Conservation (phyloP, 441 rosid genomes). For the Adansonia grandidieri region DNA sequence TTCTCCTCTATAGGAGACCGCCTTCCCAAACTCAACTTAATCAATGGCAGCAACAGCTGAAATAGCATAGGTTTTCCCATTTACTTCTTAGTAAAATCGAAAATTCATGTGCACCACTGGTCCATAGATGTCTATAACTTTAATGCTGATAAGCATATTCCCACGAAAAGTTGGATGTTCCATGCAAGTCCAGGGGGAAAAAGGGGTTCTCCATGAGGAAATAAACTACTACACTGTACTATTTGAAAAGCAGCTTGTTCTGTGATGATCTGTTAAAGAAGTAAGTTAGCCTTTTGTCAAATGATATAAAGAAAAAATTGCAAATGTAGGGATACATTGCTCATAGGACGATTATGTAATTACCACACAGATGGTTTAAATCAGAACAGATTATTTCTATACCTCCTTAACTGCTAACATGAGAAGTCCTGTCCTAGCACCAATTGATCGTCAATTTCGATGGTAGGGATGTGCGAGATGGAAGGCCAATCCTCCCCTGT, state of each 20-base stretch:
- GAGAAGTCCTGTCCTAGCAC: not conserved
- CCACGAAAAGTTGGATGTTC: not conserved
- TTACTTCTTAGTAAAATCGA: not conserved
- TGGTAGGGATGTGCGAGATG: slow-evolving; percentile 11
- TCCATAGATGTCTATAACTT: not conserved
- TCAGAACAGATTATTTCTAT: not conserved
- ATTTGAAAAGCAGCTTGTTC: not conserved
- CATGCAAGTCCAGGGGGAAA: not conserved
- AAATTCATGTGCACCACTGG: not conserved
- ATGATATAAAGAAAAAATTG: not conserved
- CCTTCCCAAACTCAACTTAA: too few relatives aligned
- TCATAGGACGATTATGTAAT: not conserved
- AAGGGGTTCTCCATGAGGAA: not conserved
- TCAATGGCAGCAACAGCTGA: too few relatives aligned
- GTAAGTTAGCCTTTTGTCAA: not conserved
- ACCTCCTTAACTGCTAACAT: not conserved
- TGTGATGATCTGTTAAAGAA: not conserved
- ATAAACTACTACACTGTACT: not conserved
- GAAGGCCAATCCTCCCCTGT: slow-evolving; percentile 24
- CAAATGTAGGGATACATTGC: not conserved
- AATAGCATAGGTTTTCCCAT: too few relatives aligned
- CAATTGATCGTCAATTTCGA: not conserved
- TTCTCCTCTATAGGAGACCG: too few relatives aligned
- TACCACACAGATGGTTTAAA: not conserved
- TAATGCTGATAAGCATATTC: not conserved